phyloP scores from a whole-genome alignment of 441 rosid species.

The Breynia disticha region DNA sequence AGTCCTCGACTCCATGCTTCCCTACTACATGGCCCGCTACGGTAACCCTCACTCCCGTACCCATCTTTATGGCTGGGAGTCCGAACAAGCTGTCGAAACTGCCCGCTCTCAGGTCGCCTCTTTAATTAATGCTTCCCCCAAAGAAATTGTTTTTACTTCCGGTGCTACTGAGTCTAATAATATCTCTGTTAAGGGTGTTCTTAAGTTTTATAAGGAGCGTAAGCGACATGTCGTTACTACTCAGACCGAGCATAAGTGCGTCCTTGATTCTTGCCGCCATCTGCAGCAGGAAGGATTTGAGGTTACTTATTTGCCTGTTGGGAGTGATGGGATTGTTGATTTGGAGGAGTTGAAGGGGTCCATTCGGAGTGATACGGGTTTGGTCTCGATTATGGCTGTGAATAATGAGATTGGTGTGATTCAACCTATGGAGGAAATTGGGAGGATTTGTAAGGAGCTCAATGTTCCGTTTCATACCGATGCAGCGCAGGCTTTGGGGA shows the following conservation, averaged over 20 bases:
- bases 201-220: constrained; percentile 84
- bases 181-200: constrained; percentile 76
- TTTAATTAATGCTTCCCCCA: constrained; percentile 66
- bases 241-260: constrained; percentile 96
- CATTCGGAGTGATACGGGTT: constrained; percentile 72
- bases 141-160: constrained; percentile 78
- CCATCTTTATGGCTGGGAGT: constrained; percentile 94
- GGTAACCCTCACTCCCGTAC: constrained; percentile 97
- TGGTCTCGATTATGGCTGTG: constrained; percentile 93
- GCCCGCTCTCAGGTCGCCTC: constrained; percentile 75
- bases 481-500: constrained; percentile 91
- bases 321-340: constrained; percentile 63
- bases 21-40: constrained; percentile 51
- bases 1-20: constrained; percentile 79
- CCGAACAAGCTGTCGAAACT: constrained; percentile 71
- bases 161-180: constrained; percentile 94
- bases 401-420: constrained; percentile 94
- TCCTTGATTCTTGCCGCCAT: constrained; percentile 84
- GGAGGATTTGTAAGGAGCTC: constrained; percentile 67
- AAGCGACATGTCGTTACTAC: constrained; percentile 85
- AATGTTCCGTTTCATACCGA: constrained; percentile 85
- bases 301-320: constrained; percentile 74
- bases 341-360: constrained; percentile 47
- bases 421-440: constrained; percentile 93
- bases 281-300: constrained; percentile 92